Percentiles rank a stretch among this genome's conserved stretches.
Evolutionary conservation across 2,329 filamentous ascomycete genomes (phyloP).

Genomic region (Trichothecium roseum): DNA sequence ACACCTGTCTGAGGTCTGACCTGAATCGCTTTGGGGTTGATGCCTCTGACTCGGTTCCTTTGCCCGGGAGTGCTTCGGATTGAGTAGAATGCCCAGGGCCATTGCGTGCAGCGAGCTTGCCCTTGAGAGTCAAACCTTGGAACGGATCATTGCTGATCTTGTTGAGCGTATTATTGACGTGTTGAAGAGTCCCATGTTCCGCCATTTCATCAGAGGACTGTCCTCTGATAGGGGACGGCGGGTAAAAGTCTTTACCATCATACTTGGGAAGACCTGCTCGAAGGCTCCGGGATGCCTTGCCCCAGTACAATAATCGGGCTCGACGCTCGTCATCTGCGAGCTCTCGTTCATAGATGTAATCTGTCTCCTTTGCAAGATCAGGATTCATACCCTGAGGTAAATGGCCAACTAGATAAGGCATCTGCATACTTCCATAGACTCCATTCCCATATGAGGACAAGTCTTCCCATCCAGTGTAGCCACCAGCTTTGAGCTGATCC

Average conservation of each 20-base stretch:
- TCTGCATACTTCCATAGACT: constrained; percentile 3
- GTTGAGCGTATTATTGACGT: background rate
- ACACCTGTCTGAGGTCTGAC: constrained; percentile 8
- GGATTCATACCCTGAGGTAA: constrained; percentile 33
- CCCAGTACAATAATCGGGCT: constrained; percentile 52
- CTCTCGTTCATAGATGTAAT: constrained; percentile 45
- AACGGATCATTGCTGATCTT: constrained; percentile 12
- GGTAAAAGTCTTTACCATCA: constrained; percentile 55
- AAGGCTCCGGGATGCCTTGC: constrained; percentile 38
- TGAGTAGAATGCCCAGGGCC: constrained; percentile 18
- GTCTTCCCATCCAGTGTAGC: background rate
- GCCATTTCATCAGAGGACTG: constrained; percentile 5
- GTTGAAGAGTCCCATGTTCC: background rate
- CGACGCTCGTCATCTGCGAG: constrained; percentile 48
- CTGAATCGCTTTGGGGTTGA: constrained; percentile 1
- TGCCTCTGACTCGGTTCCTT: constrained; percentile 10
- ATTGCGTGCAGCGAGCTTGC: constrained; percentile 11
- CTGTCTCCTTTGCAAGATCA: constrained; percentile 29
- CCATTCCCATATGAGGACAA: background rate
- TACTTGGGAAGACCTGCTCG: constrained; percentile 49
- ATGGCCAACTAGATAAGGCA: constrained; percentile 45
- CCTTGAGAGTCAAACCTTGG: constrained; percentile 8
- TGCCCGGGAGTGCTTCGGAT: constrained; percentile 18
- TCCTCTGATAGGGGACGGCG: constrained; percentile 39
- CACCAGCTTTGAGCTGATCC: background rate